Conservation (phyloP, 768 basidiomycete species). For the Cystofilobasidium ferigula region DNA sequence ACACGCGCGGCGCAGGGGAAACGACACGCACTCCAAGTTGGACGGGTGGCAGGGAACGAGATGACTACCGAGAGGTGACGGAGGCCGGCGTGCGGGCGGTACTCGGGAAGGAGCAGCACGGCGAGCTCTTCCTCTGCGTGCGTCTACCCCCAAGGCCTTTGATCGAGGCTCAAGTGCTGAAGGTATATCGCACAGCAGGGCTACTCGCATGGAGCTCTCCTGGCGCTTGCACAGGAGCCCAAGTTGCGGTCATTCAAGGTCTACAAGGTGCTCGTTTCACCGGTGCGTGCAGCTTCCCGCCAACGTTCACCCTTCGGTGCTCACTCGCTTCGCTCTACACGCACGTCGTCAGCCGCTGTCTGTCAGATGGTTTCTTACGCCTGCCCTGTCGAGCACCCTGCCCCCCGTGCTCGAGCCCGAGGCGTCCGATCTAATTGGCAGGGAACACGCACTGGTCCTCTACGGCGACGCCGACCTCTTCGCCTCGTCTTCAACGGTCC, state of each 20-base stretch:
- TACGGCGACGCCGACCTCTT: constrained; percentile 9
- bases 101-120: neutral
- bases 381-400: neutral
- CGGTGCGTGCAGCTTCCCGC: neutral
- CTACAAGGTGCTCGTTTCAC: constrained; percentile 1
- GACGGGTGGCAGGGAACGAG: neutral
- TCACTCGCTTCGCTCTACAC: too few relatives aligned
- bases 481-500: neutral
- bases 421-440: neutral
- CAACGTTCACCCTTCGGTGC: too few relatives aligned
- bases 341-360: constrained; percentile 11
- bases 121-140: constrained; percentile 10
- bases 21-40: constrained; percentile 1
- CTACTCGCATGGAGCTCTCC: constrained; percentile 7
- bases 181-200: neutral
- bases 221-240: neutral
- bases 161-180: too few relatives aligned
- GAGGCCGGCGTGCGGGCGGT: neutral
- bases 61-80: constrained; percentile 1
- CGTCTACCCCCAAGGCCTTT: neutral
- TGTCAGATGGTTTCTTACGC: constrained; percentile 7
- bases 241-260: neutral
- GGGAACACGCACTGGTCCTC: neutral
- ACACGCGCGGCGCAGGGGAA: neutral
- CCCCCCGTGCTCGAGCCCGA: neutral